phyloP scores from a whole-genome alignment of 345 rosid species.

The Camelina sativa region DNA sequence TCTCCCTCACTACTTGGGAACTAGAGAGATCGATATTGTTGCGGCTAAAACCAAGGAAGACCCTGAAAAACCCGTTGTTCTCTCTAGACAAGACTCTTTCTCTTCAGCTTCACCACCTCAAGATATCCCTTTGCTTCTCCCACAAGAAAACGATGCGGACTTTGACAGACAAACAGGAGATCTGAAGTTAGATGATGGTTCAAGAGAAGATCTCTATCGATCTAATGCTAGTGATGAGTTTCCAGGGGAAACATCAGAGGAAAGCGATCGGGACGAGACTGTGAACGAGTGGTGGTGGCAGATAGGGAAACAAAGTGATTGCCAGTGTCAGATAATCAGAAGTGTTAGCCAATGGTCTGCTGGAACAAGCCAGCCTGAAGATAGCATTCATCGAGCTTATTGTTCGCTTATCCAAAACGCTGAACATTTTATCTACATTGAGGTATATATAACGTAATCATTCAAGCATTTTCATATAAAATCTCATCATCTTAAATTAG shows the following conservation, averaged over 20 bases:
- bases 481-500: neutral
- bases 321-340: conserved; percentile 88
- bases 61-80: conserved; percentile 44
- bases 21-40: conserved; percentile 60
- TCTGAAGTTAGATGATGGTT: conserved; percentile 12
- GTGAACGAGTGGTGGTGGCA: conserved; percentile 51
- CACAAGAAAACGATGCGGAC: conserved; percentile 64
- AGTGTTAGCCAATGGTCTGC: conserved; percentile 96
- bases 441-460: conserved; percentile 51
- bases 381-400: conserved; percentile 86
- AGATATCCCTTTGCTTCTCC: conserved; percentile 86
- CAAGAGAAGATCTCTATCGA: conserved; percentile 36
- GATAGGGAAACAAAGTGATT: conserved; percentile 57
- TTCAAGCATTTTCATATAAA: conserved; percentile 8
- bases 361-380: conserved; percentile 85
- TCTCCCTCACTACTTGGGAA: conserved; percentile 92
- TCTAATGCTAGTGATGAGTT: conserved; percentile 41
- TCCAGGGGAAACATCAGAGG: conserved; percentile 48
- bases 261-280: conserved; percentile 32
- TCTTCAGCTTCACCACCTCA: conserved; percentile 62
- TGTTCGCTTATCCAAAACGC: conserved; percentile 82
- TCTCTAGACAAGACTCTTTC: conserved; percentile 51
- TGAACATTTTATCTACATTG: conserved; percentile 85
- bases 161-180: conserved; percentile 29
- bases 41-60: conserved; percentile 43